Evolutionary conservation across 768 basidiomycete species (phyloP), one percentile per base, ranked within the genome.

Genomic region (Amanita muscaria): DNA sequence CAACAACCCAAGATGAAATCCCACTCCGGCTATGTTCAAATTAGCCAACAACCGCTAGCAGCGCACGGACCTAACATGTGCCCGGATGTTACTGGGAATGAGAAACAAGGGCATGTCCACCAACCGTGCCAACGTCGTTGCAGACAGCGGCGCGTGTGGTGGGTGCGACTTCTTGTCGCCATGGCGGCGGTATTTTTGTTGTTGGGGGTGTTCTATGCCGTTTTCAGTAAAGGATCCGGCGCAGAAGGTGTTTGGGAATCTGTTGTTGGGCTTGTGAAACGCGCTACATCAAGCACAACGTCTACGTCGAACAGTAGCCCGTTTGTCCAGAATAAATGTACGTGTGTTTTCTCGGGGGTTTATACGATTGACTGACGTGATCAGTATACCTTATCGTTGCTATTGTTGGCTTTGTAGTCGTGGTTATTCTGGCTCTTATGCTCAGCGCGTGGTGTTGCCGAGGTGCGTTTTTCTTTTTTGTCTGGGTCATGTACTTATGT

Each of bases 381-480:
- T 2, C 44, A 82, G 80, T 76, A 14, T 83, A 81, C 52, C 66
- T 83, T 22, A 77, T 82, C 27, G 62, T 82, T 27, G 52, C 80
- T n/a, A 76, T 83, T 55, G 78, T 83, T 8, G 81, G 81, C 2
- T 58, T 83, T 3, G 51, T 76, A 30, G 57, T 83, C 0, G 74
- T 80, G 1, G 23, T 82, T 5, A 54, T 79, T 6, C 65, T 74
- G 1, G 79, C 49, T 0, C 58, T 83, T 40, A 75, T 77, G 67
- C 68, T 82, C 14, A 75, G 73, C 49, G 76, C 70, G 15, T 83
- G 81, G 73, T 83, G 80, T 51, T 83, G 81, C 60, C 63, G 60
- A 65, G 75, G 80, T 69, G 51, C 32, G 59, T 55, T 51, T 37
- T 49, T 45, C 19, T 18, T 27, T 40, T 22, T 18, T 21, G 18